phyloP scores from a whole-genome alignment of 1,284 basidiomycete genomes.

The Chondrostereum purpureum region DNA sequence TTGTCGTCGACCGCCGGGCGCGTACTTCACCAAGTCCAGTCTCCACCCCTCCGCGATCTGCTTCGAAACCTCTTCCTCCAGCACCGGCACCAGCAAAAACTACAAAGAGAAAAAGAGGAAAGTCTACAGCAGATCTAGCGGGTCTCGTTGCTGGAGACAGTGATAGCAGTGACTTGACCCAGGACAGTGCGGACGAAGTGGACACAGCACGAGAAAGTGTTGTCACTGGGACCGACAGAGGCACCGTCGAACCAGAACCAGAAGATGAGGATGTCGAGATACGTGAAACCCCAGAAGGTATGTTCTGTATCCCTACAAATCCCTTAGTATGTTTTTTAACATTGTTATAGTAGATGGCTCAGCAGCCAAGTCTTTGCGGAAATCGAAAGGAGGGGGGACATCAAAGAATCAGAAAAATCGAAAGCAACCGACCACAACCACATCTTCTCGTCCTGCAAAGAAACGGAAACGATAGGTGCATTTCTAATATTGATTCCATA shows the following conservation, averaged over 20 bases:
- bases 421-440: not conserved
- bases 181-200: slow-evolving; percentile 71
- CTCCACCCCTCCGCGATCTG: slow-evolving; percentile 48
- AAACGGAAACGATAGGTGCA: slow-evolving; percentile 8
- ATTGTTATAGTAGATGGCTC: no score
- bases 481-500: not conserved
- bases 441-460: slow-evolving; percentile 5
- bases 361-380: no score
- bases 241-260: slow-evolving; percentile 47
- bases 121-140: slow-evolving; percentile 48
- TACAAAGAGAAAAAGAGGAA: slow-evolving; percentile 24
- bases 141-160: slow-evolving; percentile 71
- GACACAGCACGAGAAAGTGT: slow-evolving; percentile 50
- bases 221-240: slow-evolving; percentile 62
- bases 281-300: slow-evolving; percentile 51
- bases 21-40: slow-evolving; percentile 51
- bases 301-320: slow-evolving; percentile 16
- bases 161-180: slow-evolving; percentile 72
- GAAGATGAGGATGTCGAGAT: slow-evolving; percentile 59
- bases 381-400: no score
- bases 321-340: no score
- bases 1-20: slow-evolving; percentile 57
- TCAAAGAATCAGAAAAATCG: not conserved
- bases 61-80: slow-evolving; percentile 26
- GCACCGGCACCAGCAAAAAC: slow-evolving; percentile 27